Base-by-base conservation (phyloP, 768 basidiomycete species). In the Boletus rufocinnamomeus region DNA sequence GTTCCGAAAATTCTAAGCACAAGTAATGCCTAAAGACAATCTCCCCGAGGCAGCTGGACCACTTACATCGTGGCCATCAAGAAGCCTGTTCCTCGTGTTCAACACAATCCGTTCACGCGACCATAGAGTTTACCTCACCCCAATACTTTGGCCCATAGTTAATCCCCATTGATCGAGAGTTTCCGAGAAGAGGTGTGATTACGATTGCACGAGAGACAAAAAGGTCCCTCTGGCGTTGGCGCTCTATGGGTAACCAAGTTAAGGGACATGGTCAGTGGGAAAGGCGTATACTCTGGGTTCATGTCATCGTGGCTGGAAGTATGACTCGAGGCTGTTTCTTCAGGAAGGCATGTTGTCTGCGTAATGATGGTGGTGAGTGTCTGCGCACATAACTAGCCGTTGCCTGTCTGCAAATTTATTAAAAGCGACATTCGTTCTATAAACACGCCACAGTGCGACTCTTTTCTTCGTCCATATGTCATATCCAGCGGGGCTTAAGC, bases 1-100 rank as follows among this genome's bases (percentile, higher is more conserved):
- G 21, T 43, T 9, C 63, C 55, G 16, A 58, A 56, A 28, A 61
- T 40, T 56, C 54, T 62, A 41, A 3, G 19, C 10, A 34, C 21
- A 35, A 54, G 30, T 43, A 19, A 23, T 10, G 4, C 10, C 32
- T 23, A 30, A 47, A 13, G 10, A 23, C 9, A 21, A 6, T 17
- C 21, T 34, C 48, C 8, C 8, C 32, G 5, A 10, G 32, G 13
- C 17, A 16, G 8, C 10, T 10, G 32, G 47, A 16, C n/a, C n/a
- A 21, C 30, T 32, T 49, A 16, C n/a, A 11, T 21, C n/a, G n/a
- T 32, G 10, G 9, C 17, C 45, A 32, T n/a, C n/a, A 48, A 7
- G n/a, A 4, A 32, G 6, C 28, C 47, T 32, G 47, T 30, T 28
- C 19, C 17, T 19, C 28, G 19, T 4, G 11, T 30, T 30, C 27